Evolutionary conservation across 345 rosid genomes (phyloP).

Genomic region (Hypericum androsaemum): DNA sequence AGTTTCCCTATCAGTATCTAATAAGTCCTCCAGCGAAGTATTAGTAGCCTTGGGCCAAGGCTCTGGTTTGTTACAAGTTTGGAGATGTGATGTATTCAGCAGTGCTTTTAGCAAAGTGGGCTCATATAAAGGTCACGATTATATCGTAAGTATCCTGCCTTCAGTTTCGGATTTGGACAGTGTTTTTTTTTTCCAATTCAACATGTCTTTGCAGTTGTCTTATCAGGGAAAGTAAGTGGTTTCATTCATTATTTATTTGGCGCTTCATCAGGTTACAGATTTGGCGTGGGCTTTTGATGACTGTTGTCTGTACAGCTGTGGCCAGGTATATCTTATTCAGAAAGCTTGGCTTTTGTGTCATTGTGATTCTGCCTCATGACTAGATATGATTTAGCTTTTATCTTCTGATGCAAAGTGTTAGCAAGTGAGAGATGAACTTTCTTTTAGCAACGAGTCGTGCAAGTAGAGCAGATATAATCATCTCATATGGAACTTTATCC

Average conservation of each 20-base stretch:
- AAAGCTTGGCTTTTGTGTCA: not conserved
- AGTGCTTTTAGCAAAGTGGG: conserved; percentile 39
- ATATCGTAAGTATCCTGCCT: conserved; percentile 47
- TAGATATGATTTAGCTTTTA: too few relatives aligned
- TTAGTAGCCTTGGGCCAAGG: conserved; percentile 81
- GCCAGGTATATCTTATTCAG: conserved; percentile 52
- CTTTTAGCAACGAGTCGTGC: too few relatives aligned
- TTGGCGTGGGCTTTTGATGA: conserved; percentile 84
- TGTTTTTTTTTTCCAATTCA: too few relatives aligned
- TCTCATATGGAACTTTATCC: too few relatives aligned
- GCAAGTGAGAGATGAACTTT: too few relatives aligned
- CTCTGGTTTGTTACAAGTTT: conserved; percentile 83
- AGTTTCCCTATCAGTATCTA: conserved; percentile 45
- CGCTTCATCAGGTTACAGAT: conserved; percentile 63
- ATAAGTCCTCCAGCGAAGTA: conserved; percentile 25
- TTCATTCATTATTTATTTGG: conserved; percentile 15
- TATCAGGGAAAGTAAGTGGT: too few relatives aligned
- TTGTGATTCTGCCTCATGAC: not conserved
- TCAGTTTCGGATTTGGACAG: conserved; percentile 3
- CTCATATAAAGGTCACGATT: conserved; percentile 57
- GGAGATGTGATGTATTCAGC: conserved; percentile 46
- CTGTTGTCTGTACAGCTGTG: conserved; percentile 67
- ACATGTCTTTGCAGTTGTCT: too few relatives aligned
- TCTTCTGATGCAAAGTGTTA: too few relatives aligned
- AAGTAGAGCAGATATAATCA: too few relatives aligned